A percentile compares a stretch with the other conserved stretches of the same genome.
phyloP scores from a whole-genome alignment of 1,284 basidiomycete species.

The Dichomitus squalens region DNA sequence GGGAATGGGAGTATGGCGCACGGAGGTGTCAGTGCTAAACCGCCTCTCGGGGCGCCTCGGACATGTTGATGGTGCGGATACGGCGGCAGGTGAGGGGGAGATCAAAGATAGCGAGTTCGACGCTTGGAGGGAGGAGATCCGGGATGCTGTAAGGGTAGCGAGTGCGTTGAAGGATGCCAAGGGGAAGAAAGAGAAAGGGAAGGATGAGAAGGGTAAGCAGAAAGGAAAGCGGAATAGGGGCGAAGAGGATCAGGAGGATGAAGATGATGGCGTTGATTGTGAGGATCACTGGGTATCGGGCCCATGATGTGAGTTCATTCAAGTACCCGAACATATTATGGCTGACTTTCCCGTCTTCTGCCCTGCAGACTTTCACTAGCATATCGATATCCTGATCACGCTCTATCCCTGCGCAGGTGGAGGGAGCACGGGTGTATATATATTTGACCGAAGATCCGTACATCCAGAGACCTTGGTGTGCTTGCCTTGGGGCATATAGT shows the following conservation, averaged over 20 bases:
- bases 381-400: no score
- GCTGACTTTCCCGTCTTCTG: no score
- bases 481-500: no score
- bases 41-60: slow-evolving; percentile 38
- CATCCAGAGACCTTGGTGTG: no score
- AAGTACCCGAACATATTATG: no score
- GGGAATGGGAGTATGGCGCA: slow-evolving; percentile 62
- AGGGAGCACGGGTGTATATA: no score
- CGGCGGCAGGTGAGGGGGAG: background rate
- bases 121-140: slow-evolving; percentile 36
- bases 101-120: slow-evolving; percentile 21
- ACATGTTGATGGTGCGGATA: no score
- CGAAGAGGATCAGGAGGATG: slow-evolving; percentile 20
- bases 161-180: slow-evolving; percentile 22
- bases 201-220: slow-evolving; percentile 17
- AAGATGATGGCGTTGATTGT: slow-evolving; percentile 22
- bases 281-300: background rate
- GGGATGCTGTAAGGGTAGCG: slow-evolving; percentile 26
- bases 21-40: slow-evolving; percentile 69
- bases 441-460: no score
- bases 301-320: no score
- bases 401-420: no score
- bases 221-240: slow-evolving; percentile 23
- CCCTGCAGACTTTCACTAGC: no score
- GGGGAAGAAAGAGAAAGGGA: slow-evolving; percentile 23